These are phyloP conservation scores for Dendryphion nanum DNA, from an alignment of 2,329 filamentous ascomycete species.

Conservation along the genomic window DNA sequence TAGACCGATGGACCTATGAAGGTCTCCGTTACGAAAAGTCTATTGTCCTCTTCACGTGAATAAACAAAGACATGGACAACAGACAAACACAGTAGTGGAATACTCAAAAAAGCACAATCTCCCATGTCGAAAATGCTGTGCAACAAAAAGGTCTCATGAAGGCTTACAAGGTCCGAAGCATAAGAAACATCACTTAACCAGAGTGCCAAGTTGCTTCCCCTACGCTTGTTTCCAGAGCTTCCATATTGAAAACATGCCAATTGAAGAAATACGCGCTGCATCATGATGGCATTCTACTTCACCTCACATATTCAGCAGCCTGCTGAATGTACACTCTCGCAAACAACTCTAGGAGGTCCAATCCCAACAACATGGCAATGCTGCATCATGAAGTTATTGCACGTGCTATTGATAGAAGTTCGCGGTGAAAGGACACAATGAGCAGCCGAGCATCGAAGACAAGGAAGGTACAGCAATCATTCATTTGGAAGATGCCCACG, in stretches of 20 bases:
- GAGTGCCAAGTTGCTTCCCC: conserved; percentile 2
- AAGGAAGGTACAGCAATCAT: neutral
- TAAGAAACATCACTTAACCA: neutral
- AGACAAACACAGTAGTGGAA: neutral
- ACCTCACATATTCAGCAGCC: too few species aligned
- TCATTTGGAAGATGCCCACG: neutral
- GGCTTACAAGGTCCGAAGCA: neutral
- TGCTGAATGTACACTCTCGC: too few species aligned
- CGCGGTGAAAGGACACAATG: neutral
- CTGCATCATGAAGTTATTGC: neutral
- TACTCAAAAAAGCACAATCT: neutral
- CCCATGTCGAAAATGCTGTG: neutral
- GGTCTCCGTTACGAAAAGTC: too few species aligned
- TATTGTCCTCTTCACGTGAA: neutral
- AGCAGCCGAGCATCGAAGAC: neutral
- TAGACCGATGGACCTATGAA: too few species aligned
- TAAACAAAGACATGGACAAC: neutral
- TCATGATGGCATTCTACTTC: conserved; percentile 5
- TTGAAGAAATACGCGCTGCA: conserved; percentile 3
- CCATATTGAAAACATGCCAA: too few species aligned
- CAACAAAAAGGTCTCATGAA: neutral
- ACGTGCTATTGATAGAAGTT: neutral
- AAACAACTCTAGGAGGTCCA: too few species aligned
- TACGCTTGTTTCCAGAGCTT: neutral
- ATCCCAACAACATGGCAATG: too few species aligned